Evolutionary conservation across 1,139 yeast genomes (phyloP), one percentile per base, ranked within the genome.

Genomic region (Blastobotrys arbuscula): DNA sequence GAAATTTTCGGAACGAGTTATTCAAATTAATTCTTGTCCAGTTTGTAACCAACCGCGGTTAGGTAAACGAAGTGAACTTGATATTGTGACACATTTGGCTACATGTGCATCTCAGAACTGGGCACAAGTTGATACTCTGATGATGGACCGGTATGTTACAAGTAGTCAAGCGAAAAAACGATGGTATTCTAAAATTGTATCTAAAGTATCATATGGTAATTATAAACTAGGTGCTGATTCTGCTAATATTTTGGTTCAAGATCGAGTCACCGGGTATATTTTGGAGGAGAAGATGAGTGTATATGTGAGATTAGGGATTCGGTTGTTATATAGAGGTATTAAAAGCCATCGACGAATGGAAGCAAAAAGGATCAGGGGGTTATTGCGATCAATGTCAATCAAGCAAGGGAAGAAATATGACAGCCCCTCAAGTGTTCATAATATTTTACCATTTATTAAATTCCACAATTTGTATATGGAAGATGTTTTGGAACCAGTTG

Each of bases 221-320:
- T 85, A 89, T 63, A 80, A 82, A 44, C 69, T 90, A 28, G 98
- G 98, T 1, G 84, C 89, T 35, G 87, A 90, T 62, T 87, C 94
- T 42, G 98, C 97, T 13, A 90, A 90, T 61, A 92, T 92, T 38
- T 71, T 92, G 47, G 97, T 92, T 2, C 97, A 92, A 64, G 97
- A 92, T 65, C 73, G 98, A 55, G 73, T 77, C 37, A 84, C 96
- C 0, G 98, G 98, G 0, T 77, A 85, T 45, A 79, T 92, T 16
- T 70, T 85, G 62, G 97, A 92, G 63, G 98, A 92, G 61, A 88
- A 89, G 59, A 92, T 92, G 86, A 84, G 92, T 48, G 80, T 86
- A 1, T 87, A 87, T 60, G 95, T 92, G 7, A 73, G 96, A 49
- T 65, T 92, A 33, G 98, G 97, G 0, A 90, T 92, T 47, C 69